Conservation (phyloP, 164 flowering plant species). For the Sextonia rubra region DNA sequence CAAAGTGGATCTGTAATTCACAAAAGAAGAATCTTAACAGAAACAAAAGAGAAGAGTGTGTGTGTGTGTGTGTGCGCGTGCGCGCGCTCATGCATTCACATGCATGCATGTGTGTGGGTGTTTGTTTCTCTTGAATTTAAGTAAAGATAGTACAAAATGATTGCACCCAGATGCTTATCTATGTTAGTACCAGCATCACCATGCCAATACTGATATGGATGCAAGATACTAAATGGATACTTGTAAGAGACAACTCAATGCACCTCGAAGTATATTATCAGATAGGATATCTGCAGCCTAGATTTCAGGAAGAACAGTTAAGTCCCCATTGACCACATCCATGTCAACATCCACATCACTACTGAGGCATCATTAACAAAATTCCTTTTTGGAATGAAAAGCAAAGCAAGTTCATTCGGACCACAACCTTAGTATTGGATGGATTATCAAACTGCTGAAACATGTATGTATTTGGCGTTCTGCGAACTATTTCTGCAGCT, state of each 20-base stretch:
- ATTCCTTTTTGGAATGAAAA: background rate
- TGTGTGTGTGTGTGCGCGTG: too few species aligned
- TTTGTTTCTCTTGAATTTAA: background rate
- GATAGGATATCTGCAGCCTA: background rate
- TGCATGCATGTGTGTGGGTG: too few species aligned
- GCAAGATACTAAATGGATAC: background rate
- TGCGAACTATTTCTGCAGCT: constrained; percentile 65
- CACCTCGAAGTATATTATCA: background rate
- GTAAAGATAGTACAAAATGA: background rate
- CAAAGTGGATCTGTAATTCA: constrained; percentile 67
- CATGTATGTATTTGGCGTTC: constrained; percentile 72
- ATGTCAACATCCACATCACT: background rate
- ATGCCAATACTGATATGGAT: background rate
- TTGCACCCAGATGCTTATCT: too few species aligned
- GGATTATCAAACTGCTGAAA: constrained; percentile 72
- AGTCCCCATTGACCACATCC: background rate
- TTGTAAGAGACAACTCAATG: background rate
- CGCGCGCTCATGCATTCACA: too few species aligned
- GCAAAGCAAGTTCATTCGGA: constrained; percentile 1
- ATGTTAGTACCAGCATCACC: background rate
- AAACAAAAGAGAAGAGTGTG: background rate
- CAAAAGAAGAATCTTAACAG: constrained; percentile 6
- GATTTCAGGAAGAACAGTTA: background rate
- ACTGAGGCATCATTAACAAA: background rate
- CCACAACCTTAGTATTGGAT: constrained; percentile 53